Conservation (phyloP, 2,329 filamentous ascomycete species). For the Penicillium hordei region DNA sequence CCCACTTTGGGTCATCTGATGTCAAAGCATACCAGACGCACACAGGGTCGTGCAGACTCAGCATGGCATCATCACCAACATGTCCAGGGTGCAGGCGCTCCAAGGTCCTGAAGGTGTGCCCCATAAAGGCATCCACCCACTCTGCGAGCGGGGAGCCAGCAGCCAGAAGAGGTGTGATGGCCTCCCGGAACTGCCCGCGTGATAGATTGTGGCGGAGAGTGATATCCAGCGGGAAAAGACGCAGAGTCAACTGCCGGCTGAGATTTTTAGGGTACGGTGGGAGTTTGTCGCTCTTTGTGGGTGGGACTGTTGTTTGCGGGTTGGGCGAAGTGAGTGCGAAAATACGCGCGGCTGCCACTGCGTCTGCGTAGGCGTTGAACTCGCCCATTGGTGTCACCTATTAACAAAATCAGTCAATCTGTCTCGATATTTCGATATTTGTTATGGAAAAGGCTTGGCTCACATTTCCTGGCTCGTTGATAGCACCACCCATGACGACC, state of each 20-base stretch:
- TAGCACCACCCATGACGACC: conserved; percentile 90
- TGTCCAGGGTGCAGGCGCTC: conserved; percentile 59
- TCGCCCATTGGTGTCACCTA: conserved; percentile 70
- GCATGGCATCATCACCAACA: conserved; percentile 51
- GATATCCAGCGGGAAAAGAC: conserved; percentile 74
- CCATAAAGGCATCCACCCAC: conserved; percentile 72
- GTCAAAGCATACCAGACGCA: conserved; percentile 77
- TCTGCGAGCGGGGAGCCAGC: conserved; percentile 69
- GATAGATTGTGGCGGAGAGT: conserved; percentile 69
- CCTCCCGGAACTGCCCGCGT: conserved; percentile 58
- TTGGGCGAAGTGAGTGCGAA: conserved; percentile 73
- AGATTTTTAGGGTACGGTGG: conserved; percentile 64
- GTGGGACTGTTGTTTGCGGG: conserved; percentile 79
- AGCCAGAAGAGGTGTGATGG: conserved; percentile 56
- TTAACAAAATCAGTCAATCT: conserved; percentile 34
- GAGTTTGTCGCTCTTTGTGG: conserved; percentile 51
- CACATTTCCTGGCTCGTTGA: conserved; percentile 77
- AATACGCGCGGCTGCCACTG: conserved; percentile 71
- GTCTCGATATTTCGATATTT: neutral
- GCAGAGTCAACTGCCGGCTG: conserved; percentile 63
- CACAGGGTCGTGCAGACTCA: conserved; percentile 74
- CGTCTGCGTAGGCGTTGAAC: conserved; percentile 93
- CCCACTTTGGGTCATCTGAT: conserved; percentile 38
- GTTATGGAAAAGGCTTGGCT: neutral
- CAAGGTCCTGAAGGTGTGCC: conserved; percentile 69